Base-by-base conservation (phyloP, 495 filamentous ascomycete species). In the Penicillium coffeae region DNA sequence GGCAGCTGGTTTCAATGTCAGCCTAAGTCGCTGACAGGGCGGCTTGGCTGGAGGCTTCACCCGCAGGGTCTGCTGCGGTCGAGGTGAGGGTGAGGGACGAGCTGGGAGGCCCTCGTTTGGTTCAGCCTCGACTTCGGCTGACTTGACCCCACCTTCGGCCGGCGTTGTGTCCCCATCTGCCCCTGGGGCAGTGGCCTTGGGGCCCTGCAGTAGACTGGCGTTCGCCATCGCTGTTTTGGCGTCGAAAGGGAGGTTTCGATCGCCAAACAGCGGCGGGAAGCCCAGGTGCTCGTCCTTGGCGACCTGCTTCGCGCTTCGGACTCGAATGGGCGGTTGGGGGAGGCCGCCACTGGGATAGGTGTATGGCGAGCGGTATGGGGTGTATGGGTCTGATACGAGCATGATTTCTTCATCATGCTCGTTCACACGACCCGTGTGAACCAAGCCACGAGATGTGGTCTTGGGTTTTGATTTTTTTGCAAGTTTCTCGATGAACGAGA, bases 251-350 rank as follows among this genome's bases (percentile, higher is more conserved):
- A 70, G 21, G 44, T 76, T 74, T 3, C 70, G 67, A 27, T 68
- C 54, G 3, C 71, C 73, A 14, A 70, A 55, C 19, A 56, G 56
- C 0, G 73, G 73, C 2, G 73, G 70, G 45, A 63, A 75, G 0
- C 73, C 69, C 42, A 66, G 64, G 10, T 64, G 54, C 1, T 47
- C 38, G 33, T 73, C 66, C 13, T 44, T 58, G n/a, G 58, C 51
- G 18, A 56, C 51, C 34, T 74, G 65, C 3, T 64, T 47, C 3
- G 53, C 22, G 0, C 61, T 58, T 18, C 62, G 66, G 27, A 65
- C 40, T 3, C 64, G 60, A 8, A 66, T 38, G 2, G 69, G 70
- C 12, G 69, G 70, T 8, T 43, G 51, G 1, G 64, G 70, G 9
- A 68, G 63, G 6, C 42, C 30, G 2, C 61, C 46, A 21, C 64